Base-by-base conservation (phyloP, 306 rosid species). In the Cucumis cinereus region DNA sequence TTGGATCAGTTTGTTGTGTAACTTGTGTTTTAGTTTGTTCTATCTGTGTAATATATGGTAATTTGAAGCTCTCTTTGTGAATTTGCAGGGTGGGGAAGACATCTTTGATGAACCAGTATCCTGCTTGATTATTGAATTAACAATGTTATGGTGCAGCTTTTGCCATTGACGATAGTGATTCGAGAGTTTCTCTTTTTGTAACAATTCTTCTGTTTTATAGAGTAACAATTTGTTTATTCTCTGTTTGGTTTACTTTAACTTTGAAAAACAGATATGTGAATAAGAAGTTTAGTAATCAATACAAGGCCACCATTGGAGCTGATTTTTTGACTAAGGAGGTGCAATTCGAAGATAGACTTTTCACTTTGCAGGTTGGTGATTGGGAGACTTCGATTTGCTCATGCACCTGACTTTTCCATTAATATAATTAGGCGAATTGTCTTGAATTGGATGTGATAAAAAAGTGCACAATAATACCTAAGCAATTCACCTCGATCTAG, bases 51-150 rank as follows among this genome's bases (percentile, higher is more conserved):
- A 13, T 58, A 0, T 62, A 28, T 80, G 50, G 17, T 68, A 40
- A 73, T 45, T 10, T 52, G 57, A 24, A 24, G 16, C 35, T 74
- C 74, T 45, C 53, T 59, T 7, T 73, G 57, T 90, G 74, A 28
- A 80, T 77, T 87, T 86, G 59, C 96, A 95, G 99, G 91, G 99
- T 95, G 36, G 99, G 99, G 83, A 95, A 95, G 96, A 95, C 99
- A 66, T 95, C 98, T 73, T 88, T 95, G 96, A 95, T 95, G 99
- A 95, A 95, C 79, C 99, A 95, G 98, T 95, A 94, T 94, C 99
- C 99, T 54, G 45, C 57, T 79, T 8, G 58, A 64, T 30, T 50
- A 1, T 47, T 40, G 16, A 47, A 49, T 74, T 53, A 66, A 20
- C 47, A 71, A 23, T 13, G 57, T 71, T 23, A 69, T 45, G 16